Base-by-base conservation (phyloP, 768 basidiomycete genomes). In the Amanita exitialis region DNA sequence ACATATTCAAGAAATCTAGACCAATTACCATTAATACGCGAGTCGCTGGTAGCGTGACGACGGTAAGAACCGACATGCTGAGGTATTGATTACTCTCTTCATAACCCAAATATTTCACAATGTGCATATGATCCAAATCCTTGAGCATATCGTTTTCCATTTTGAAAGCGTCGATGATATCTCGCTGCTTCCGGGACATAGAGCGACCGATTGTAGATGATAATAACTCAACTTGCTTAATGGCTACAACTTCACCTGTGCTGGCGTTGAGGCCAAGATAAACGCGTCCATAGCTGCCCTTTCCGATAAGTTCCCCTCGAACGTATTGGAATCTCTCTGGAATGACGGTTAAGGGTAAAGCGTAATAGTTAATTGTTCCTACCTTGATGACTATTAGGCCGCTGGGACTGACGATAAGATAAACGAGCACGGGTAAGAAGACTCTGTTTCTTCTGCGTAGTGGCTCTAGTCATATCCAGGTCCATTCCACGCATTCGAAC, bases 191-290 rank as follows among this genome's bases (percentile, higher is more conserved):
- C 74, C 45, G 72, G 66, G 61, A 87, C 79, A 54, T 60, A 49
- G 72, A 74, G 59, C 78, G 79, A 65, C 91, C 88, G 56, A 79
- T 82, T 16, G 77, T 73, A 13, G 85, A 86, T 34, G 76, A 75
- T 0, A 88, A 89, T 52, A 90, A 72, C 63, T 96, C 93, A 28
- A 96, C 94, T 65, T 95, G 93, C 67, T 97, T 97, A 54, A 97
- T 93, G 3, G 94, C 94, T 62, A 96, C 86, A 72, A 95, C 82
- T 63, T 95, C 90, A 30, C 90, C 91, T 0, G 86, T 91, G 2
- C 82, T 89, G 34, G 84, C 86, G 64, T 95, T 96, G 46, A 96
- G 69, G 0, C 84, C 93, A 54, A 93, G 74, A 61, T 89, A 96
- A n/a, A 97, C 94, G 44, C 79, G 77, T 23, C 92, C 94, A 61